Evolutionary conservation across 805 yeast species (phyloP).

Genomic region (Priceomyces castillae): DNA sequence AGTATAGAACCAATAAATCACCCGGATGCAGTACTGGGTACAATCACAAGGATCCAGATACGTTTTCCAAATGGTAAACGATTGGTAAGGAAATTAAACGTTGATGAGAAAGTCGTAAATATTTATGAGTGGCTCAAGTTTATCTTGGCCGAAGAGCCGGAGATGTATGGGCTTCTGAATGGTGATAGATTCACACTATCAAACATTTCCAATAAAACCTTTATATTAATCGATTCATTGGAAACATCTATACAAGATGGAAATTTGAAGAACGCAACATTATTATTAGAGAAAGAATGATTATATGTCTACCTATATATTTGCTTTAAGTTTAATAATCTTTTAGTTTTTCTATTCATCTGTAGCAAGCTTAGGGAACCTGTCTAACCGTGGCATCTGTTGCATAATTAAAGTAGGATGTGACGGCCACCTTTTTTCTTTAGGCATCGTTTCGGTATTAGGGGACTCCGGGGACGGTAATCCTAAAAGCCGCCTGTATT

Average conservation of each 20-base stretch:
- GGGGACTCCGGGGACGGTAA: background rate
- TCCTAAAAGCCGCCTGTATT: slow-evolving; percentile 12
- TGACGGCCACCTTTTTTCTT: background rate
- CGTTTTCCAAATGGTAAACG: slow-evolving; percentile 82
- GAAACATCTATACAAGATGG: slow-evolving; percentile 65
- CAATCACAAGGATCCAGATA: slow-evolving; percentile 74
- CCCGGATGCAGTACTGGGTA: slow-evolving; percentile 62
- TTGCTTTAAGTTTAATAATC: too few relatives aligned
- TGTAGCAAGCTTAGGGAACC: slow-evolving; percentile 16
- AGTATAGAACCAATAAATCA: slow-evolving; percentile 50
- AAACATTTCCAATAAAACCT: slow-evolving; percentile 33
- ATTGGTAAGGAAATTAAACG: slow-evolving; percentile 55
- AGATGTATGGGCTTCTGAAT: slow-evolving; percentile 50
- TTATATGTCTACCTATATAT: background rate
- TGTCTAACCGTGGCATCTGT: slow-evolving; percentile 26
- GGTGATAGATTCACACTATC: slow-evolving; percentile 30
- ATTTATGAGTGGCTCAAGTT: slow-evolving; percentile 69
- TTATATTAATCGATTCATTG: slow-evolving; percentile 57
- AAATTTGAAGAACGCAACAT: slow-evolving; percentile 77
- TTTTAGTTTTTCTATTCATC: background rate
- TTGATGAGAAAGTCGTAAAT: slow-evolving; percentile 52
- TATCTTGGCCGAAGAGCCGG: slow-evolving; percentile 45
- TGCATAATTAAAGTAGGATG: slow-evolving; percentile 4
- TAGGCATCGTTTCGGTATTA: background rate
- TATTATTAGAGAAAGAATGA: slow-evolving; percentile 57